Base-by-base conservation (phyloP, 306 rosid genomes). In the Begonia loranthoides region DNA sequence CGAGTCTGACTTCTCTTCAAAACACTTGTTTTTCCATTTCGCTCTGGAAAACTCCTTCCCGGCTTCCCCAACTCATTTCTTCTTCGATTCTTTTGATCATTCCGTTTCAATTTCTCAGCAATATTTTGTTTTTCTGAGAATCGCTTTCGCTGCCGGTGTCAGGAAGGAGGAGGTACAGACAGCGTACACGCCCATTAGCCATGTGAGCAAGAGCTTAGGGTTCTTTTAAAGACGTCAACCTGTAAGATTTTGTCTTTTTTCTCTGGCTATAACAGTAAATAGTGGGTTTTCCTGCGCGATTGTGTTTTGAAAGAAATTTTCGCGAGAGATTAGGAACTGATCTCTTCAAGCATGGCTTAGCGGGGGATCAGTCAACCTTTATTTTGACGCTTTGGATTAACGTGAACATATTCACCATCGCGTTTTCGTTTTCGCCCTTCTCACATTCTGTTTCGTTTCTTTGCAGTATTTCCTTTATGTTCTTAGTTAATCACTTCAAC, bases 181-280 rank as follows among this genome's bases (percentile, higher is more conserved):
- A 17, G 16, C 34, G 17, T 45, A 15, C 58, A 15, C 38, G 5
- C 10, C 45, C 22, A 9, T 21, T 41, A 8, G 38, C 38, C n/a
- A 55, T 55, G 24, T 28, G 73, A 66, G 72, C 59, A 76, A 81
- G 83, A 70, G 52, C 49, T 47, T 75, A 46, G 81, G 74, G 64
- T 59, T 82, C 62, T 58, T 66, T 60, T 54, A 46, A 45, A n/a
- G 40, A 22, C 36, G 15, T 47, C 60, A 6, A 61, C 64, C 53
- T 16, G 95, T 79, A 68, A 78, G 80, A 71, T 21, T 15, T 19
- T 54, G 43, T 48, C 48, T 43, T 45, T 40, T 49, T 24, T 12
- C 21, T 44, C 21, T 0, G 48, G 14, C 13, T 21, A 17, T 41
- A 10, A 54, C 41, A 28, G 13, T 41, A 28, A 1, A 9, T 2